A percentile compares a stretch with the other conserved stretches of the same genome.
Evolutionary conservation across 371 early-diverging fungal species (phyloP).

Genomic region (Mortierella sp.): DNA sequence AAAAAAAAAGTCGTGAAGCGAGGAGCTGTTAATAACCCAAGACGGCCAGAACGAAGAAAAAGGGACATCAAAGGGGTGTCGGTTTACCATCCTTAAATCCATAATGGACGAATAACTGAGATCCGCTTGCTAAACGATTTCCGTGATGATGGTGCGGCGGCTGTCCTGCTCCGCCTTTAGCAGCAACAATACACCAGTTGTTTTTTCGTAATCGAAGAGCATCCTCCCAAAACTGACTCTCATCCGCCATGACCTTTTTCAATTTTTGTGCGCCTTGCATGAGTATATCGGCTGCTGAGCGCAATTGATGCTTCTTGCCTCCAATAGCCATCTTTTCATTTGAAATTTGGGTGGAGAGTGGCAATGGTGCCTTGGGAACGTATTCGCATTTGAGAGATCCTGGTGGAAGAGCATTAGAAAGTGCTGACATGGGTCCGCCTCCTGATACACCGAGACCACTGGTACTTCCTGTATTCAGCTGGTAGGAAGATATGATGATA

Average conservation of each 20-base stretch:
- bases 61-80: neutral
- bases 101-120: slow-evolving; percentile 62
- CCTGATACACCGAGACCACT: neutral
- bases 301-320: slow-evolving; percentile 74
- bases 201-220: slow-evolving; percentile 71
- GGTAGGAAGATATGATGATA: slow-evolving; percentile 65
- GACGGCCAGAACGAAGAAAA: neutral
- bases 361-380: slow-evolving; percentile 60
- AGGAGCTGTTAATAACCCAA: neutral
- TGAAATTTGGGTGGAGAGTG: slow-evolving; percentile 62
- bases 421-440: slow-evolving; percentile 11
- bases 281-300: slow-evolving; percentile 68
- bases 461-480: slow-evolving; percentile 48
- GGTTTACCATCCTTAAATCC: slow-evolving; percentile 67
- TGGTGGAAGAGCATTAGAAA: slow-evolving; percentile 54
- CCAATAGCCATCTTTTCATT: slow-evolving; percentile 72
- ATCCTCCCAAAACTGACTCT: slow-evolving; percentile 75
- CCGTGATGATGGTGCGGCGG: slow-evolving; percentile 23
- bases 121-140: slow-evolving; percentile 22
- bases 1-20: neutral
- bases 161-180: slow-evolving; percentile 38
- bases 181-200: slow-evolving; percentile 74
- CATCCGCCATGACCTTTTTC: slow-evolving; percentile 61
- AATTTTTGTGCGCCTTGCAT: slow-evolving; percentile 64
- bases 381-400: slow-evolving; percentile 68